Conservation (phyloP, 768 basidiomycete genomes). For the Dendrothele bispora region DNA sequence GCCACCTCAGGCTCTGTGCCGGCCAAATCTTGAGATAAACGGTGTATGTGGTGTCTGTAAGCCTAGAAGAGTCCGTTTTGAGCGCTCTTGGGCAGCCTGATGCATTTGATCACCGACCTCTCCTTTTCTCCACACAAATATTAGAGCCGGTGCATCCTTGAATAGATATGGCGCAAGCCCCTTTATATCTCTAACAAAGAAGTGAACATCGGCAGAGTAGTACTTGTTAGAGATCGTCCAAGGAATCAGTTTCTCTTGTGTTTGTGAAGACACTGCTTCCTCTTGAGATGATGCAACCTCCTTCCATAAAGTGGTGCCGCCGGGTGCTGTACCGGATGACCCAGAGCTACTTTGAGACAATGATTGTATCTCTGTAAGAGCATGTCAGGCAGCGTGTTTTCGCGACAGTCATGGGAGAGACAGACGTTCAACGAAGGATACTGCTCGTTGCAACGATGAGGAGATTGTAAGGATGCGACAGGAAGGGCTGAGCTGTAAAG, state of each 20-base stretch:
- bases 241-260: constrained; percentile 39
- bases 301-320: constrained; percentile 1
- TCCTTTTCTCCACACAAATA: constrained; percentile 69
- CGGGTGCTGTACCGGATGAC: constrained; percentile 8
- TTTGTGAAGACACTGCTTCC: too few relatives aligned
- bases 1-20: constrained; percentile 68
- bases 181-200: constrained; percentile 50
- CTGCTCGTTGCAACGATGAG: constrained; percentile 25
- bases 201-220: constrained; percentile 76
- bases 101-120: constrained; percentile 46
- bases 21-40: constrained; percentile 46
- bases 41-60: constrained; percentile 55
- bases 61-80: constrained; percentile 35
- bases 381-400: constrained; percentile 6
- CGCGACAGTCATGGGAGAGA: constrained; percentile 11
- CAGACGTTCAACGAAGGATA: constrained; percentile 30
- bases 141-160: constrained; percentile 60
- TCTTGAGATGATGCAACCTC: constrained; percentile 1
- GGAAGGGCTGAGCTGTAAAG: constrained; percentile 14
- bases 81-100: constrained; percentile 7
- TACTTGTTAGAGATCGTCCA: constrained; percentile 84
- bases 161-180: constrained; percentile 41
- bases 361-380: constrained; percentile 7
- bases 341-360: constrained; percentile 1
- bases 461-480: constrained; percentile 36